These are phyloP conservation scores for Pisolithus orientalis DNA, from an alignment of 768 basidiomycete species.

Conservation along the genomic window DNA sequence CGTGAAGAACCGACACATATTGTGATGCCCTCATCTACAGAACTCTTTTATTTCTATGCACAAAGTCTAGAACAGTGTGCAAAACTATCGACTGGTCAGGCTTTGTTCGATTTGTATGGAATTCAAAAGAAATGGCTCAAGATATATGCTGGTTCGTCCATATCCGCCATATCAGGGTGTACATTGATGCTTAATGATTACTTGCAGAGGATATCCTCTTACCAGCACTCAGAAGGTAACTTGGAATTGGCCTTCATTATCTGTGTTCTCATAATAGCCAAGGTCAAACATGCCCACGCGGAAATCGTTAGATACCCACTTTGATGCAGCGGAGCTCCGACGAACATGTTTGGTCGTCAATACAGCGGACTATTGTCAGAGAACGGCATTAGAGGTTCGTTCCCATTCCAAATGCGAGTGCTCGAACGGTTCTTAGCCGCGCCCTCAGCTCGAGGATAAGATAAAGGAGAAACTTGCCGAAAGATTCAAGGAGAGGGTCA, in stretches of 20 bases:
- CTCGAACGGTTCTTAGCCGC: neutral
- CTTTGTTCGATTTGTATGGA: constrained; percentile 73
- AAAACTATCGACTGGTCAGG: constrained; percentile 78
- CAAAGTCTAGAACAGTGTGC: constrained; percentile 94
- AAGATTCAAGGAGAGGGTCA: constrained; percentile 71
- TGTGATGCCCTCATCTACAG: constrained; percentile 90
- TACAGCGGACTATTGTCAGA: constrained; percentile 95
- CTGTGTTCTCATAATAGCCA: constrained; percentile 1
- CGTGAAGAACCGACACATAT: constrained; percentile 45
- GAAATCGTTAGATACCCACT: constrained; percentile 73
- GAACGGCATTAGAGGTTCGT: constrained; percentile 78
- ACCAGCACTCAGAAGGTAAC: constrained; percentile 65
- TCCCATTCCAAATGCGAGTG: neutral
- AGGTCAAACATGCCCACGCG: constrained; percentile 43
- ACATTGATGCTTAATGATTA: neutral
- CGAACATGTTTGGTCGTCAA: constrained; percentile 90
- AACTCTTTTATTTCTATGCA: constrained; percentile 95
- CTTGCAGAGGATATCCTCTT: constrained; percentile 78
- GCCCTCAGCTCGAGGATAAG: constrained; percentile 79
- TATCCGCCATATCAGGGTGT: neutral
- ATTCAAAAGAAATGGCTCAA: constrained; percentile 92
- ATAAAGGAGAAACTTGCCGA: constrained; percentile 76
- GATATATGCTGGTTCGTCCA: constrained; percentile 75
- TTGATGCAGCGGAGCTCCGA: constrained; percentile 67
- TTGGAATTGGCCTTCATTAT: neutral